These are phyloP conservation scores for Aspergillus floridensis DNA, from an alignment of 2,329 filamentous ascomycete genomes.

Conservation along the genomic window DNA sequence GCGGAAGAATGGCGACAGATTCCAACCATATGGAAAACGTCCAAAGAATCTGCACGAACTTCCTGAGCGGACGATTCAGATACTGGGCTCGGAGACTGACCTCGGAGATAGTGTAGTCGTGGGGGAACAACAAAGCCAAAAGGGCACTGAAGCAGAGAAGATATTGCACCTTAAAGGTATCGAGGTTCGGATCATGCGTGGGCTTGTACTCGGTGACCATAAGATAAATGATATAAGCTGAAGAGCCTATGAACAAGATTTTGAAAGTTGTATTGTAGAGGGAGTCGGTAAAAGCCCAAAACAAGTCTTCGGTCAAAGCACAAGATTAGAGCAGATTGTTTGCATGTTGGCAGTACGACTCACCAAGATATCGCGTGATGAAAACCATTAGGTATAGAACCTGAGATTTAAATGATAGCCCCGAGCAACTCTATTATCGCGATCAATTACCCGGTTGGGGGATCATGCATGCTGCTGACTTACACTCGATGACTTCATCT, in stretches of 20 bases:
- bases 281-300: constrained; percentile 76
- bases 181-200: constrained; percentile 92
- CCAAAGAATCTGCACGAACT: constrained; percentile 71
- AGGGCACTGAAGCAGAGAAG: constrained; percentile 77
- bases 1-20: constrained; percentile 90
- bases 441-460: background rate
- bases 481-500: constrained; percentile 93
- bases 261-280: constrained; percentile 96
- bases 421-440: constrained; percentile 74
- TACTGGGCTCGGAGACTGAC: constrained; percentile 32
- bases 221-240: constrained; percentile 92
- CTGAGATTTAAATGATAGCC: constrained; percentile 99
- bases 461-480: constrained; percentile 29
- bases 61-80: constrained; percentile 11
- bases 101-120: constrained; percentile 74
- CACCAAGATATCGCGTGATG: constrained; percentile 85
- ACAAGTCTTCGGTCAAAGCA: constrained; percentile 62
- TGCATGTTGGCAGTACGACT: constrained; percentile 14
- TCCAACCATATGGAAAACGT: constrained; percentile 98
- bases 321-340: background rate
- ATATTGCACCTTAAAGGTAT: constrained; percentile 97
- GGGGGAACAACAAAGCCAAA: constrained; percentile 78
- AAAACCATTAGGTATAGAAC: constrained; percentile 93
- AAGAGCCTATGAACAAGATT: constrained; percentile 85
- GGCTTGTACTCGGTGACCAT: constrained; percentile 98